Conservation (phyloP, 163 green algal species). For the Trebouxiophyceae sp. region DNA sequence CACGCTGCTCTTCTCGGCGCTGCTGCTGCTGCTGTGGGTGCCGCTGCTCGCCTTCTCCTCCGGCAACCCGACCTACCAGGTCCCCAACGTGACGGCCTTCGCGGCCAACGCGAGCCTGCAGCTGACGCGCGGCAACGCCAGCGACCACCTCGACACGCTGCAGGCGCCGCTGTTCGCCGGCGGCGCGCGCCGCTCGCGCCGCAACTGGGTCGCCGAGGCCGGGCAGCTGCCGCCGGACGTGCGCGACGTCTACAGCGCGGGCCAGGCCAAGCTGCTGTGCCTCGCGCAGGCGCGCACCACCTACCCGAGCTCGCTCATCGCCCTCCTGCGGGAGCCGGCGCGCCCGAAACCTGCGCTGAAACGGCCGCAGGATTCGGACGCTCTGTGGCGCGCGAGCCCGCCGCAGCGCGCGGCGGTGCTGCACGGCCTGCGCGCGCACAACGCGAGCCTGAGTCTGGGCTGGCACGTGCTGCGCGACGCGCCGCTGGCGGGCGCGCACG, state of each 20-base stretch:
- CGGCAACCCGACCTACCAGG: constrained; percentile 68
- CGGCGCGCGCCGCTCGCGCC: constrained; percentile 22
- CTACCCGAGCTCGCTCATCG: neutral
- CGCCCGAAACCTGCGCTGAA: neutral
- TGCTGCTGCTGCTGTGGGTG: constrained; percentile 79
- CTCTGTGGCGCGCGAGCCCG: constrained; percentile 42
- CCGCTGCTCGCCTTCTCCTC: constrained; percentile 74
- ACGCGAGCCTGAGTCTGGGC: constrained; percentile 29
- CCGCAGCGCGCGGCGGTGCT: constrained; percentile 31
- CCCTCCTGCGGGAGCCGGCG: neutral
- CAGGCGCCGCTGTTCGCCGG: constrained; percentile 37
- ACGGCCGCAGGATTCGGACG: constrained; percentile 60
- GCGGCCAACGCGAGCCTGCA: constrained; percentile 46
- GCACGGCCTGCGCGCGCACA: constrained; percentile 18
- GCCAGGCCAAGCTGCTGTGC: constrained; percentile 65
- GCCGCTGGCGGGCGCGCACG: constrained; percentile 33
- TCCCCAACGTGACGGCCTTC: constrained; percentile 38
- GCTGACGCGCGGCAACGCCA: neutral
- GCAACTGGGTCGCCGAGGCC: constrained; percentile 24
- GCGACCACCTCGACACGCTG: neutral
- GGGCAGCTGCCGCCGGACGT: constrained; percentile 8
- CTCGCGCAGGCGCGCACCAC: constrained; percentile 36
- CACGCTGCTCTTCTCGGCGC: constrained; percentile 54
- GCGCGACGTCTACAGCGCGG: constrained; percentile 36
- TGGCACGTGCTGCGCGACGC: constrained; percentile 41